phyloP scores from a whole-genome alignment of 169 alveolate genomes.

The Eimeria tenella region DNA sequence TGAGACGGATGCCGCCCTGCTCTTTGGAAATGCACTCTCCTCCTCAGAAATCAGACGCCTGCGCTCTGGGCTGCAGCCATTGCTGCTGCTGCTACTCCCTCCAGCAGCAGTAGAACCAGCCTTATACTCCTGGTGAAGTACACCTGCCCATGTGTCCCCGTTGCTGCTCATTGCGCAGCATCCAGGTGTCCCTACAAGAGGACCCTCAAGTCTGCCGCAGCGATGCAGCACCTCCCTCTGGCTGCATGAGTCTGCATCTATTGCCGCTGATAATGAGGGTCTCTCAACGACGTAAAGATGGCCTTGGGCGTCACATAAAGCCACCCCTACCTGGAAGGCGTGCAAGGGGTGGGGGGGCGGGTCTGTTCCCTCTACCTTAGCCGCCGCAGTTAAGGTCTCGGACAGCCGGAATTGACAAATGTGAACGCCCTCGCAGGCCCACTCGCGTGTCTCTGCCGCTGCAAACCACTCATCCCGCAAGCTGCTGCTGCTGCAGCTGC shows the following conservation, averaged over 20 bases:
- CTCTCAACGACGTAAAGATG: not conserved
- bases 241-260: not conserved
- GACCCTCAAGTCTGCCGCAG: conserved; percentile 40
- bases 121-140: not conserved
- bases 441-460: conserved; percentile 30
- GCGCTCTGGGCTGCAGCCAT: conserved; percentile 6
- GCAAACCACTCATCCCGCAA: conserved; percentile 26
- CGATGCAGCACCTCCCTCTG: not conserved
- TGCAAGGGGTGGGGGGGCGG: conserved; percentile 57
- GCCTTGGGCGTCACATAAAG: conserved; percentile 23
- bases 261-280: not conserved
- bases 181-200: conserved; percentile 11
- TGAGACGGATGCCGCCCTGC: not conserved
- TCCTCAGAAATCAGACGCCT: not conserved
- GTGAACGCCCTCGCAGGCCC: conserved; percentile 20
- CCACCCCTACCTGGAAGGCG: conserved; percentile 35
- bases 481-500: conserved; percentile 61
- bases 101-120: conserved; percentile 8
- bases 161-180: conserved; percentile 60
- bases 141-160: conserved; percentile 42
- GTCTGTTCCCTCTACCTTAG: conserved; percentile 53
- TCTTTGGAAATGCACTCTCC: not conserved
- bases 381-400: conserved; percentile 53
- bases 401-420: conserved; percentile 45
- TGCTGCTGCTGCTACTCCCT: conserved; percentile 11